A percentile compares a stretch with the other conserved stretches of the same genome.
phyloP scores from a whole-genome alignment of 345 rosid species.

The Microthlaspi erraticum region DNA sequence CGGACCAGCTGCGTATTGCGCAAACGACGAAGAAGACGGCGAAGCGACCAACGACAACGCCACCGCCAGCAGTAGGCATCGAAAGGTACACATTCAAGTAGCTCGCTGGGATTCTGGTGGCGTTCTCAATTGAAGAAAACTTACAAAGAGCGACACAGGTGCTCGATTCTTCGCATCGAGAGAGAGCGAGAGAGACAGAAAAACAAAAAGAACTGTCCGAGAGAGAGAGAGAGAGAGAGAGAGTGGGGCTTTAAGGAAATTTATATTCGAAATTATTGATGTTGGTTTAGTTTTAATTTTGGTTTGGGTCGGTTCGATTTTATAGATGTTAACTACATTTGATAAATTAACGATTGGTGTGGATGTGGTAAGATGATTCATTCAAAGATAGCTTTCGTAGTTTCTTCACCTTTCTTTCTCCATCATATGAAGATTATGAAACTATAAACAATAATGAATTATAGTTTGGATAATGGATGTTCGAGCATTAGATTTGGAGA shows the following conservation, averaged over 20 bases:
- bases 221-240: slow-evolving; percentile 16
- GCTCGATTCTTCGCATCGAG: slow-evolving; percentile 51
- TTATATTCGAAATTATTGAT: slow-evolving; percentile 13
- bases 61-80: slow-evolving; percentile 36
- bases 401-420: neutral
- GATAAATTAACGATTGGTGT: slow-evolving; percentile 29
- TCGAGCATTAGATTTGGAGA: slow-evolving; percentile 7
- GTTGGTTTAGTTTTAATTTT: slow-evolving; percentile 22
- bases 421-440: neutral
- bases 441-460: neutral
- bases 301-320: slow-evolving; percentile 11
- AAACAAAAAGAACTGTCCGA: slow-evolving; percentile 37
- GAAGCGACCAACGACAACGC: slow-evolving; percentile 17
- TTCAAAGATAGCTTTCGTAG: slow-evolving; percentile 5
- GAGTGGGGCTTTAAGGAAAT: slow-evolving; percentile 9
- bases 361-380: neutral
- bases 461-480: slow-evolving; percentile 20
- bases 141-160: slow-evolving; percentile 14
- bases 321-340: neutral
- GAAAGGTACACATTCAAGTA: slow-evolving; percentile 46
- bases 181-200: slow-evolving; percentile 25
- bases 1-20: slow-evolving; percentile 38
- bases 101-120: slow-evolving; percentile 18
- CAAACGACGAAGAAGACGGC: slow-evolving; percentile 32
- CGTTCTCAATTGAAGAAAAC: slow-evolving; percentile 15